A percentile compares a stretch with the other conserved stretches of the same genome.
These are phyloP conservation scores for Xylariomycetidae sp. DNA, from an alignment of 2,329 filamentous ascomycete genomes.

Conservation along the genomic window DNA sequence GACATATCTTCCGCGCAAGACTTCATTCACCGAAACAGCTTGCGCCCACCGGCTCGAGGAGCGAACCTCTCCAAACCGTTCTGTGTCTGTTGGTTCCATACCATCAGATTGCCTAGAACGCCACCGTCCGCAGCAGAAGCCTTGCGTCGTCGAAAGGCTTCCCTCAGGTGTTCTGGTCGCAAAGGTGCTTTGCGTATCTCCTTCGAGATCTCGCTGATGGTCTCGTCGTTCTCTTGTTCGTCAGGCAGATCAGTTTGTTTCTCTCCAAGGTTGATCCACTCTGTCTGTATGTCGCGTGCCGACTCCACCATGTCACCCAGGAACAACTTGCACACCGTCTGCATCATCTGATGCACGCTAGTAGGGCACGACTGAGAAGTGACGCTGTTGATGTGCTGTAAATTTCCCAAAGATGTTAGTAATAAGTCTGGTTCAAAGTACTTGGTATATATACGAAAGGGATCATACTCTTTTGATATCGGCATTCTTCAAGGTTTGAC, in stretches of 20 bases:
- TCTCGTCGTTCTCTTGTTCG: slow-evolving; percentile 31
- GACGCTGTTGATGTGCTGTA: slow-evolving; percentile 70
- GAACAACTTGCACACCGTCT: slow-evolving; percentile 71
- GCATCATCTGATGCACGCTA: slow-evolving; percentile 71
- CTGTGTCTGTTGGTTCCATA: slow-evolving; percentile 58
- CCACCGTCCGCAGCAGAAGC: slow-evolving; percentile 58
- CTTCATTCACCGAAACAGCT: too few relatives aligned
- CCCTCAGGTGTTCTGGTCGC: slow-evolving; percentile 69
- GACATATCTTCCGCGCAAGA: too few relatives aligned
- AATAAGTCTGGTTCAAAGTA: too few relatives aligned
- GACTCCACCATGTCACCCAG: slow-evolving; percentile 71
- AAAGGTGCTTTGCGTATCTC: slow-evolving; percentile 51
- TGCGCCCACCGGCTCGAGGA: slow-evolving; percentile 44
- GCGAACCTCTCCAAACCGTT: slow-evolving; percentile 59
- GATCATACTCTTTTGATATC: slow-evolving; percentile 61
- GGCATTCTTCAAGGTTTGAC: slow-evolving; percentile 62
- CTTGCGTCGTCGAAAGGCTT: slow-evolving; percentile 67
- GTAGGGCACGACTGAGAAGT: slow-evolving; percentile 73
- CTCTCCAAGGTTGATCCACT: slow-evolving; percentile 61
- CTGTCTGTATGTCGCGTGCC: slow-evolving; percentile 64
- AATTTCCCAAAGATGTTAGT: too few relatives aligned
- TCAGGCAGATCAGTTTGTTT: slow-evolving; percentile 48
- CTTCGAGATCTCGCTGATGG: slow-evolving; percentile 28
- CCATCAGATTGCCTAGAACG: slow-evolving; percentile 49
- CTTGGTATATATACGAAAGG: too few relatives aligned